Evolutionary conservation across 202 grass and related monocot species (phyloP).

Genomic region (Tripidium arundinaceum): DNA sequence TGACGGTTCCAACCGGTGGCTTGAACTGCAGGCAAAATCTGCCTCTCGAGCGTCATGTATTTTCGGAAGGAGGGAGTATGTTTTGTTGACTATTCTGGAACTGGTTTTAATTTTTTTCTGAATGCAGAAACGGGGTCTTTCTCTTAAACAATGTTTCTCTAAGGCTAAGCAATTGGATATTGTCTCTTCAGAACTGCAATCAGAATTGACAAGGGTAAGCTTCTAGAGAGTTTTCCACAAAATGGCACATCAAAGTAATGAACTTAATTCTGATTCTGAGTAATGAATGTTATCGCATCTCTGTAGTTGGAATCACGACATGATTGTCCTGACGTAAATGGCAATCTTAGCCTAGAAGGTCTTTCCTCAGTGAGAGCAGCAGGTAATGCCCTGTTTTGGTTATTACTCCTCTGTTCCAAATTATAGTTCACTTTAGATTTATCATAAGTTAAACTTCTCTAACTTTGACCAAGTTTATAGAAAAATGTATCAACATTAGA

Average conservation of each 20-base stretch:
- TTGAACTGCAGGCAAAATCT: neutral
- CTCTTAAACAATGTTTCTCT: constrained; percentile 38
- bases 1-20: neutral
- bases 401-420: neutral
- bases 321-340: constrained; percentile 27
- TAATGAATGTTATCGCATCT: constrained; percentile 14
- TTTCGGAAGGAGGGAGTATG: neutral
- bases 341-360: constrained; percentile 16
- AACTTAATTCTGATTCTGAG: constrained; percentile 10
- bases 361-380: constrained; percentile 26
- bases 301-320: constrained; percentile 36
- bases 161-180: constrained; percentile 31
- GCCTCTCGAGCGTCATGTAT: neutral
- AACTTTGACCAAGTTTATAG: neutral
- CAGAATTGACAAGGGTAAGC: constrained; percentile 38
- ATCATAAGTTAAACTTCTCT: neutral
- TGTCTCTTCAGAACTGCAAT: constrained; percentile 25
- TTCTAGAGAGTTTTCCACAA: constrained; percentile 23
- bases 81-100: neutral
- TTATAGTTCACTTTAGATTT: neutral
- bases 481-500: neutral
- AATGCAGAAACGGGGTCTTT: constrained; percentile 41
- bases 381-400: constrained; percentile 27
- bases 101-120: constrained; percentile 27
- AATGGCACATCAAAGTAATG: neutral